Evolutionary conservation across 148 eudicot genomes (phyloP), one percentile per base, ranked within the genome.

Genomic region (Rhododendron mucronatum): DNA sequence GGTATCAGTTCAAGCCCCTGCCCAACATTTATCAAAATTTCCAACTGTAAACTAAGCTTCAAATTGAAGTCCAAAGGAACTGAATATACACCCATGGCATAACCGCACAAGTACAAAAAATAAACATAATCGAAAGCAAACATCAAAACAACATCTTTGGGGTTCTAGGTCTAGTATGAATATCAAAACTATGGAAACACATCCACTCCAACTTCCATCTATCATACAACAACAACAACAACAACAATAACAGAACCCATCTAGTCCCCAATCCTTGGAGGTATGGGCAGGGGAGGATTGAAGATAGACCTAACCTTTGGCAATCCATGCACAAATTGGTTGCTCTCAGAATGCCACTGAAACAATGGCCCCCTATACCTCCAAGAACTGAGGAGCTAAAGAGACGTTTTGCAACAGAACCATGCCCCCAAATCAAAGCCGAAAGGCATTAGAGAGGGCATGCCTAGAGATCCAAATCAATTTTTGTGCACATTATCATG

Each of bases 1-100:
- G 99, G 99, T 73, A 97, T 97, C 85, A 97, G 98, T 84, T 97
- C 99, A 23, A 97, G 91, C 59, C 99, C 99, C 99, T 97, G 81
- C 57, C 86, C 39, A 84, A 3, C 44, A 20, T 73, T 59, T 16
- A 51, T 35, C 4, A 65, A 21, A 16, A 75, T 28, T 28, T 63
- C 63, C 57, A 23, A 83, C 37, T 74, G 59, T 53, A 41, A 81
- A 41, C 65, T 47, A 77, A 82, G 61, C 63, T 75, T 80, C 61
- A 87, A 23, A 74, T 3, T 44, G 35, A 71, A 47, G 11, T 44
- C 55, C 21, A 48, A 77, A 35, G 78, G 23, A 61, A 65, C 12
- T 37, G 30, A 83, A 82, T 41, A 82, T 61, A 21, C 39, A 21
- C 33, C 26, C n/a, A 5, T 11, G 16, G 20, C 39, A 28, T 71